These are phyloP conservation scores for Cutaneotrichosporon sp. DNA, from an alignment of 1,284 basidiomycete species.

Conservation along the genomic window DNA sequence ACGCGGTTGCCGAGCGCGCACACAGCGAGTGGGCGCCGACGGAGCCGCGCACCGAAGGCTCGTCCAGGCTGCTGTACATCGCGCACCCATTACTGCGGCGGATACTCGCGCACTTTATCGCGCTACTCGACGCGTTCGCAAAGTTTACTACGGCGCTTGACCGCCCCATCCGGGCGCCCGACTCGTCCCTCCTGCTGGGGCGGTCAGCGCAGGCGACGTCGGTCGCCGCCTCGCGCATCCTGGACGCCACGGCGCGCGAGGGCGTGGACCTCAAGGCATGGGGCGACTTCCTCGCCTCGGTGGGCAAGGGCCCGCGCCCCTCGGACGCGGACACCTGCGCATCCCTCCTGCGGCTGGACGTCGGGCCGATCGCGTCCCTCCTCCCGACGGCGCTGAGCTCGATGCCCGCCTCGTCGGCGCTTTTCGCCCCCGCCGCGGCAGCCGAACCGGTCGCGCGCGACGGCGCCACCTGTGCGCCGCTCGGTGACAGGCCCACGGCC, in stretches of 20 bases:
- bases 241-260: slow-evolving; percentile 28
- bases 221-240: slow-evolving; percentile 32
- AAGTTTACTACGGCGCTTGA: slow-evolving; percentile 32
- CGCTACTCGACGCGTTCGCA: slow-evolving; percentile 33
- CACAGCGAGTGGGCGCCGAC: slow-evolving; percentile 30
- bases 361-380: slow-evolving; percentile 18
- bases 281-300: slow-evolving; percentile 33
- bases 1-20: slow-evolving; percentile 30
- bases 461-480: slow-evolving; percentile 28
- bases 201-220: slow-evolving; percentile 36
- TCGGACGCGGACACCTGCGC: slow-evolving; percentile 22
- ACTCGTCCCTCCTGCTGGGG: slow-evolving; percentile 17
- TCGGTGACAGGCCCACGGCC: slow-evolving; percentile 25
- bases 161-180: slow-evolving; percentile 39
- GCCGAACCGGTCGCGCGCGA: slow-evolving; percentile 24
- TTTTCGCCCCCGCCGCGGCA: slow-evolving; percentile 27
- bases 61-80: slow-evolving; percentile 31
- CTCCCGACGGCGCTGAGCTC: slow-evolving; percentile 18
- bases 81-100: slow-evolving; percentile 31
- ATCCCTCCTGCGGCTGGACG: slow-evolving; percentile 23
- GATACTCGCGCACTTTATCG: slow-evolving; percentile 29
- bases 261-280: slow-evolving; percentile 40
- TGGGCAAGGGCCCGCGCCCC: slow-evolving; percentile 18
- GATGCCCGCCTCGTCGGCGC: slow-evolving; percentile 31
- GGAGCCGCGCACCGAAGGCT: slow-evolving; percentile 18